These are phyloP conservation scores for Mrakia hoshinonis DNA, from an alignment of 768 basidiomycete genomes.

Conservation along the genomic window DNA sequence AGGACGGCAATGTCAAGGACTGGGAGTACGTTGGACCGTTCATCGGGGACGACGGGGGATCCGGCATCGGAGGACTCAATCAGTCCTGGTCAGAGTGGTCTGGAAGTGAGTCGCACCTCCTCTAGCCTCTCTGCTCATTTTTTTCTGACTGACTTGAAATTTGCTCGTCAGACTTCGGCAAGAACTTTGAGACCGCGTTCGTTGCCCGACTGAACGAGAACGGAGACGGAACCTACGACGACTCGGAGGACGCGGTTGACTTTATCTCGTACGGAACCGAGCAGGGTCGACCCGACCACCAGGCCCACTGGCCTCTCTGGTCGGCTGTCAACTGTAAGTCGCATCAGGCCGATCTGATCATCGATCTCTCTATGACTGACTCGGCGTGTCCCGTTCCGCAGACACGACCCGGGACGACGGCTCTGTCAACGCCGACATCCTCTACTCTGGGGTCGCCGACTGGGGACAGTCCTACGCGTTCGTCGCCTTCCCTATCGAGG, in stretches of 20 bases:
- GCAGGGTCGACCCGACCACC: slow-evolving; percentile 27
- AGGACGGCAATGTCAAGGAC: slow-evolving; percentile 23
- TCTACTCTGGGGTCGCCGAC: slow-evolving; percentile 31
- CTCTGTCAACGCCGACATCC: neutral
- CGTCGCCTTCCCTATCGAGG: slow-evolving; percentile 31
- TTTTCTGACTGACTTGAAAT: neutral
- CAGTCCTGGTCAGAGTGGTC: slow-evolving; percentile 29
- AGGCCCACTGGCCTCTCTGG: slow-evolving; percentile 30
- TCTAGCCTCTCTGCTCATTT: neutral
- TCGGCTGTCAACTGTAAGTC: slow-evolving; percentile 22
- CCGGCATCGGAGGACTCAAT: neutral
- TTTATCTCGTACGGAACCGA: slow-evolving; percentile 32
- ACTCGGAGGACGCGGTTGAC: slow-evolving; percentile 28
- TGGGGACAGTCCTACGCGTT: slow-evolving; percentile 33
- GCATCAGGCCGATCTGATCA: too few relatives aligned
- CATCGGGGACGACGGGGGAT: neutral
- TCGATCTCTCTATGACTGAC: too few relatives aligned
- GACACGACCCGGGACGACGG: neutral
- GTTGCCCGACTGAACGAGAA: slow-evolving; percentile 31
- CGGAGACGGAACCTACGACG: slow-evolving; percentile 31
- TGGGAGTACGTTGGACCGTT: slow-evolving; percentile 31
- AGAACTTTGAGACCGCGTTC: slow-evolving; percentile 32
- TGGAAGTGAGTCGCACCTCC: slow-evolving; percentile 24
- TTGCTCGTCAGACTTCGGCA: slow-evolving; percentile 23
- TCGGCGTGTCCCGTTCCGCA: too few relatives aligned